Base-by-base conservation (phyloP, 345 rosid species). In the Viola odorata region DNA sequence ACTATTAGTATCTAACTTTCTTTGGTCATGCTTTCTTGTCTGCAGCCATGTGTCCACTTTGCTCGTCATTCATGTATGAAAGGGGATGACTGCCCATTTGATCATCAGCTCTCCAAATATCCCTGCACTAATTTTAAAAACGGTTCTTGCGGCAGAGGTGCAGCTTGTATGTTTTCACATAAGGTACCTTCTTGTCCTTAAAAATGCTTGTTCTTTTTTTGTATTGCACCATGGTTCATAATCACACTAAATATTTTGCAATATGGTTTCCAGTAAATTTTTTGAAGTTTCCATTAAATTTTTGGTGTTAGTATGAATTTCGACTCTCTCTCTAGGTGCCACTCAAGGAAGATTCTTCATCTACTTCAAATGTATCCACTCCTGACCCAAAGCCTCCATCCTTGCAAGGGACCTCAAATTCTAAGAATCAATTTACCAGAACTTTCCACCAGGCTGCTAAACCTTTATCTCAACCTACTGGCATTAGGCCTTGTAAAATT, bases 31-130 rank as follows among this genome's bases (percentile, higher is more conserved):
- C 50, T 4, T 49, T 66, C 37, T 75, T 50, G 37, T 83, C 69
- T 85, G 78, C 83, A 94, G 99, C 97, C 99, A 0, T 94, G 97
- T 76, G 64, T 78, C 73, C 82, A 85, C 79, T 94, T 86, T 83
- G 91, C 90, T 12, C 90, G 89, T 5, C 75, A 79, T 55, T 72
- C 87, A 15, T 90, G 99, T 77, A 82, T 90, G 95, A 90, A 90
- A 78, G 97, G 95, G 62, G 92, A 86, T 14, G 77, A 83, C 45
- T 94, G 97, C 74, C 97, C 95, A 45, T 88, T 75, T 77, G 99
- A 94, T 67, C 99, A 94, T 65, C 75, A 84, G 45, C 97, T 94
- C 58, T 82, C 82, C 69, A 94, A 86, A 68, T 90, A 94, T 72
- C 85, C 91, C 44, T 94, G 95, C 76, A 67, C 37, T 48, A 90